phyloP scores from a whole-genome alignment of 108 stramenopile species.

The Nitzschia sp. region DNA sequence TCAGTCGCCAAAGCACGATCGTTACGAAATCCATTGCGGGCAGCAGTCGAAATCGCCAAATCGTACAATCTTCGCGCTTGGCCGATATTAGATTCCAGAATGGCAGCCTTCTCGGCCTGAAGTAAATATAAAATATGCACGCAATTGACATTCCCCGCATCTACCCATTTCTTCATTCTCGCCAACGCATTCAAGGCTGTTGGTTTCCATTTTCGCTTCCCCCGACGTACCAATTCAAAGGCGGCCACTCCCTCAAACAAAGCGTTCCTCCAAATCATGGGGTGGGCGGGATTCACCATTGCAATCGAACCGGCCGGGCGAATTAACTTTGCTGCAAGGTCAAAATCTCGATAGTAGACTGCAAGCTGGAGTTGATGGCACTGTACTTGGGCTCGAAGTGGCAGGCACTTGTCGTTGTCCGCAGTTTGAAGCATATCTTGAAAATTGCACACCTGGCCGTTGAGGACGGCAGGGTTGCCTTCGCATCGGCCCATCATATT shows the following conservation, averaged over 20 bases:
- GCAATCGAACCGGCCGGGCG: background rate
- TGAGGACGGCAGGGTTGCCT: constrained; percentile 1
- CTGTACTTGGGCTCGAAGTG: background rate
- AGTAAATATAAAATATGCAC: constrained; percentile 21
- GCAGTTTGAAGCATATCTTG: constrained; percentile 14
- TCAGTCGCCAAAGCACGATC: constrained; percentile 8
- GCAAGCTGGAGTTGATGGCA: constrained; percentile 16
- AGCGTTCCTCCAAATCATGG: constrained; percentile 12
- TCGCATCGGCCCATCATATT: constrained; percentile 25
- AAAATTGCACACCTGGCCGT: constrained; percentile 13
- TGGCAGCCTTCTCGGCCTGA: constrained; percentile 19
- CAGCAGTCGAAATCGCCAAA: constrained; percentile 3
- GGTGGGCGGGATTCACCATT: background rate
- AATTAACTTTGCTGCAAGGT: constrained; percentile 4
- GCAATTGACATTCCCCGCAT: constrained; percentile 15
- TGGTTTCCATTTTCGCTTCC: background rate
- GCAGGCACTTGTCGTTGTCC: background rate
- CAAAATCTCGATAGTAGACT: constrained; percentile 15
- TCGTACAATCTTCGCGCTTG: constrained; percentile 3
- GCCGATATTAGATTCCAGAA: background rate
- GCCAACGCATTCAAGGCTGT: background rate
- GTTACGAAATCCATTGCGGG: constrained; percentile 1
- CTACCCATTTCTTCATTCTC: constrained; percentile 16
- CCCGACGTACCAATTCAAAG: constrained; percentile 17
- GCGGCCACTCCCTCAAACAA: constrained; percentile 20